Evolutionary conservation across 2,329 filamentous ascomycete species (phyloP).

Genomic region (Hypoxylon sp.): DNA sequence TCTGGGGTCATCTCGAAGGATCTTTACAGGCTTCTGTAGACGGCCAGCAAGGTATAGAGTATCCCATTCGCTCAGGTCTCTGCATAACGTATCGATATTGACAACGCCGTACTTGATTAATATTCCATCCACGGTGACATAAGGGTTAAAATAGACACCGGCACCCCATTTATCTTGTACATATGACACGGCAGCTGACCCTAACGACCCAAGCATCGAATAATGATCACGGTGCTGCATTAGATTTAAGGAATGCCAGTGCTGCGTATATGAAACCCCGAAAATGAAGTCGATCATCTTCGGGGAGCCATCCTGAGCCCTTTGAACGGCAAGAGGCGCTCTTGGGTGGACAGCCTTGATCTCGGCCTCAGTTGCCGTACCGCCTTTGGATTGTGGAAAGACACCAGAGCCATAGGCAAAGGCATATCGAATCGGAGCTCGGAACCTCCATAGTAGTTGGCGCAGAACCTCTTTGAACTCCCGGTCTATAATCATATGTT

Average conservation of each 20-base stretch:
- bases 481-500: conserved; percentile 94
- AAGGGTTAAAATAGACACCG: conserved; percentile 97
- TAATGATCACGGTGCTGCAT: conserved; percentile 92
- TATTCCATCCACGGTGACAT: conserved; percentile 92
- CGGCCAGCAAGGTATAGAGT: conserved; percentile 96
- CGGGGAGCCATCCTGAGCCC: conserved; percentile 86
- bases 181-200: conserved; percentile 85
- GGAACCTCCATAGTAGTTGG: conserved; percentile 89
- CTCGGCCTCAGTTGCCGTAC: conserved; percentile 67
- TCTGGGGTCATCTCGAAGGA: conserved; percentile 90
- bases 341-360: conserved; percentile 80
- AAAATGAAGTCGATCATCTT: conserved; percentile 99
- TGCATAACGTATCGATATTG: conserved; percentile 88
- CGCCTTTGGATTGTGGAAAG: conserved; percentile 78
- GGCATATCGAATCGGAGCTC: conserved; percentile 93
- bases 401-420: conserved; percentile 98
- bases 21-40: conserved; percentile 95
- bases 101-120: conserved; percentile 99
- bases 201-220: conserved; percentile 83
- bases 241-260: conserved; percentile 96
- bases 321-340: conserved; percentile 81
- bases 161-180: conserved; percentile 92
- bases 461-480: conserved; percentile 94
- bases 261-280: conserved; percentile 91
- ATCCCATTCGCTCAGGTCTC: conserved; percentile 90